Evolutionary conservation across 495 filamentous ascomycete species (phyloP), one percentile per base, ranked within the genome.

Genomic region (Penicillium tannophilum): DNA sequence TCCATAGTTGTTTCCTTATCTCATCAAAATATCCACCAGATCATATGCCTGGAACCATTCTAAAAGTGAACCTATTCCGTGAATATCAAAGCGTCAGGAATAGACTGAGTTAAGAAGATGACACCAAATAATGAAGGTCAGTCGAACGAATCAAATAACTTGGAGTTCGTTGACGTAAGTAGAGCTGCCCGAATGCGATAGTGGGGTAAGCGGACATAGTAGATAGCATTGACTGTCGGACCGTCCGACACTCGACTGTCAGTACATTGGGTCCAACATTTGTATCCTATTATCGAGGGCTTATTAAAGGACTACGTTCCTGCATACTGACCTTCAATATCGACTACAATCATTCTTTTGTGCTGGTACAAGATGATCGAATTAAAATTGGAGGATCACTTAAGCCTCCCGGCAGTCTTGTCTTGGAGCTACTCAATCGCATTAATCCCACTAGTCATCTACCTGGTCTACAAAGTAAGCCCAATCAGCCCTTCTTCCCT

Each of bases 391-490:
- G 57, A 57, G 24, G 50, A 57, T 12, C 33, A 60, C 16, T 33
- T 52, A 11, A 20, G 41, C 42, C 33, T 49, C 17, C n/a, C 59
- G 24, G 43, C 47, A 1, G 9, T 41, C 0, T 2, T 60, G 1
- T 49, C 56, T 20, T 8, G 42, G 30, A 57, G 6, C 10, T 63
- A 57, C 35, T 5, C 28, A 1, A 12, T 60, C 16, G 56, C 24
- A 1, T 20, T 63, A 19, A 45, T 63, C 12, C 61, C 61, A 16
- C 14, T 63, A 30, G 2, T 49, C 39, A 3, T 63, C 23, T 63
- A 54, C 19, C n/a, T 63, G 19, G 14, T 63, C 1, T 63, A 60
- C 39, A 60, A 55, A 24, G 61, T 63, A 51, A 44, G 61, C 51
- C n/a, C 6, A 7, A 24, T 23, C 39, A 10, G 44, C 2, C 4